These are phyloP conservation scores for Pholiota molesta DNA, from an alignment of 768 basidiomycete species.

Conservation along the genomic window DNA sequence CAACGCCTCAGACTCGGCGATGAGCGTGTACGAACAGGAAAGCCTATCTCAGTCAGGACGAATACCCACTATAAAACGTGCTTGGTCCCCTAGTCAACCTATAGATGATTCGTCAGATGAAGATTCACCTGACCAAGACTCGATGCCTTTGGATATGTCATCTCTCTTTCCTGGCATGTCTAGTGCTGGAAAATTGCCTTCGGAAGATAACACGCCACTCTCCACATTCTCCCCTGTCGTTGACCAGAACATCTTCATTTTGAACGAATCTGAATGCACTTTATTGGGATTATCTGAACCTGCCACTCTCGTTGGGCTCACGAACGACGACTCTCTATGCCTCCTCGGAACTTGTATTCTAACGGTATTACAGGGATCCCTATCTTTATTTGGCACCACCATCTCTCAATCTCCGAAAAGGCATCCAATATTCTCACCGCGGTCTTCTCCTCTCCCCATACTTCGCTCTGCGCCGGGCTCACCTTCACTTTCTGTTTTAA, in stretches of 20 bases:
- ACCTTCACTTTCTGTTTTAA: conserved; percentile 4
- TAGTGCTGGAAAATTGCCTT: background rate
- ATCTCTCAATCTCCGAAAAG: conserved; percentile 40
- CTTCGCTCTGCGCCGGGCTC: conserved; percentile 27
- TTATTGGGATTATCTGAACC: conserved; percentile 30
- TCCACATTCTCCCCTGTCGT: conserved; percentile 54
- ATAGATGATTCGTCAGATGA: conserved; percentile 51
- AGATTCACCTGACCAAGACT: conserved; percentile 34
- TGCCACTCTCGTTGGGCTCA: conserved; percentile 46
- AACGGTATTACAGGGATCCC: conserved; percentile 60
- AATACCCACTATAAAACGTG: conserved; percentile 30
- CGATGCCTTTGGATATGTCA: conserved; percentile 18
- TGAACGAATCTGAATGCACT: conserved; percentile 42
- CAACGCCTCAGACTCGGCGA: conserved; percentile 23
- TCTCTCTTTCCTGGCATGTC: conserved; percentile 20
- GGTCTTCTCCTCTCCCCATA: conserved; percentile 74
- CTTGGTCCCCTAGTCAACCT: conserved; percentile 66
- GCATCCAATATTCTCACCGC: conserved; percentile 73
- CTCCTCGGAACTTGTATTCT: conserved; percentile 71
- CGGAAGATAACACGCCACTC: conserved; percentile 26
- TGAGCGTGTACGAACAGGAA: conserved; percentile 16
- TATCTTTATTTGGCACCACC: conserved; percentile 60
- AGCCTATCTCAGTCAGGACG: background rate
- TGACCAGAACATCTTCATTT: conserved; percentile 47
- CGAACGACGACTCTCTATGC: conserved; percentile 54